Evolutionary conservation across 805 yeast species (phyloP).

Genomic region (Candida saitoana): DNA sequence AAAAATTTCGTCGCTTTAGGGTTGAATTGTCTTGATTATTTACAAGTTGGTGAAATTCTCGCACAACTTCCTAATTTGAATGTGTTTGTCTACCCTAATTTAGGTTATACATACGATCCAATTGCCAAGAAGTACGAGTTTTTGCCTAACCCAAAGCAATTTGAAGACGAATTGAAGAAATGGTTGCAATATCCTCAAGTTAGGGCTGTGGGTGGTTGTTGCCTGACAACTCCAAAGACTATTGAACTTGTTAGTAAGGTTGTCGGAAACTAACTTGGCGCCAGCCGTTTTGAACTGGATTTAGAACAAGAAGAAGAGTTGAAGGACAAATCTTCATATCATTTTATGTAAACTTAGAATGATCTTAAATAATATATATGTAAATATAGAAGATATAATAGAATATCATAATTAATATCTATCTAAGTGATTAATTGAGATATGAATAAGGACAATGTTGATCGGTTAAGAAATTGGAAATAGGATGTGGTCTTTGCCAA

Average conservation of each 20-base stretch:
- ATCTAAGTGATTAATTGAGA: no score
- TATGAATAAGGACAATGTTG: no score
- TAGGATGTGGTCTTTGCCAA: no score
- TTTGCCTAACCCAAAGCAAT: not conserved
- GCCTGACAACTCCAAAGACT: slow-evolving; percentile 58
- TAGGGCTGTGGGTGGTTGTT: slow-evolving; percentile 66
- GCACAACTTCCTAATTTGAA: slow-evolving; percentile 26
- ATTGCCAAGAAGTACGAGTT: slow-evolving; percentile 26
- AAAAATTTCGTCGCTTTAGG: slow-evolving; percentile 51
- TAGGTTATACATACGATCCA: slow-evolving; percentile 64
- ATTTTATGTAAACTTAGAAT: no score
- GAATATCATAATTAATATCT: no score
- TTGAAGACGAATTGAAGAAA: slow-evolving; percentile 18
- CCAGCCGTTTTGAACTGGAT: no score
- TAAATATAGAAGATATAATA: no score
- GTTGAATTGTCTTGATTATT: slow-evolving; percentile 60
- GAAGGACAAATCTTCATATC: no score
- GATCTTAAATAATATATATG: no score
- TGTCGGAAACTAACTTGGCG: no score
- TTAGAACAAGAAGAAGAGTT: no score
- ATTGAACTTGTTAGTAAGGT: slow-evolving; percentile 10
- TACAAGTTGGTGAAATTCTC: slow-evolving; percentile 39
- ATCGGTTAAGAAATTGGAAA: no score
- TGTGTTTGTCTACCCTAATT: slow-evolving; percentile 66
- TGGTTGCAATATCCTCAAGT: slow-evolving; percentile 44